Percentiles rank a stretch among this genome's conserved stretches.
Conservation (phyloP, 176 grass and related monocot species). For the Ananas comosus region DNA sequence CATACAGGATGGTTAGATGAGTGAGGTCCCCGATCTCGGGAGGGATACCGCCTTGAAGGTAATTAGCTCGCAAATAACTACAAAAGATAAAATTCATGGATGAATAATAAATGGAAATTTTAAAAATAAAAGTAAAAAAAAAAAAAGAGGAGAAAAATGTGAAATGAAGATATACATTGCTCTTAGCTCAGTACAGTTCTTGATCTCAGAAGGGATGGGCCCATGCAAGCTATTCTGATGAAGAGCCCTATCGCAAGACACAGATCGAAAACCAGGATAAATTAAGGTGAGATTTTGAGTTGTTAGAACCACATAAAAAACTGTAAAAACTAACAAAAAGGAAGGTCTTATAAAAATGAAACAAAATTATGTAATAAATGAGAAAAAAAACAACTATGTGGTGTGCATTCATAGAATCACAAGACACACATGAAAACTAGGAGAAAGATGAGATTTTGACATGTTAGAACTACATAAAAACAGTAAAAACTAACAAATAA, state of each 20-base stretch:
- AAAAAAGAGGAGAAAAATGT: not conserved
- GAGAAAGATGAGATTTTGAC: too few species aligned
- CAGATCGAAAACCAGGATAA: not conserved
- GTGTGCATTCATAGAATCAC: too few species aligned
- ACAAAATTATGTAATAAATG: too few species aligned
- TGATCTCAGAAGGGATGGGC: conserved; percentile 70
- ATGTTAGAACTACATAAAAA: too few species aligned
- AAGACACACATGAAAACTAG: too few species aligned
- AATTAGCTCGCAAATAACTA: conserved; percentile 89
- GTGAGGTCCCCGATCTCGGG: conserved; percentile 66
- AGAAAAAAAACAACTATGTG: too few species aligned
- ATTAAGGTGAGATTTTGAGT: not conserved
- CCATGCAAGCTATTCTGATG: conserved; percentile 98
- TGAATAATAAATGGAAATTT: not conserved
- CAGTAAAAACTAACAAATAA: too few species aligned
- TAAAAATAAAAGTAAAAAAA: conserved; percentile 1
- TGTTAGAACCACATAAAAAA: not conserved
- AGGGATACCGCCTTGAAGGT: conserved; percentile 90
- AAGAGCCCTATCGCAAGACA: conserved; percentile 48
- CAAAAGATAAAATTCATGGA: not conserved
- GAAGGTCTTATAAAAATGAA: too few species aligned
- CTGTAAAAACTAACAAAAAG: too few species aligned
- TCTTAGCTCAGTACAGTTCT: conserved; percentile 73
- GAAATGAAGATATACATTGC: conserved; percentile 41
- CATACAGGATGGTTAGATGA: conserved; percentile 84